Evolutionary conservation across 2,329 filamentous ascomycete species (phyloP).

Genomic region (Elsinoe ampelina): DNA sequence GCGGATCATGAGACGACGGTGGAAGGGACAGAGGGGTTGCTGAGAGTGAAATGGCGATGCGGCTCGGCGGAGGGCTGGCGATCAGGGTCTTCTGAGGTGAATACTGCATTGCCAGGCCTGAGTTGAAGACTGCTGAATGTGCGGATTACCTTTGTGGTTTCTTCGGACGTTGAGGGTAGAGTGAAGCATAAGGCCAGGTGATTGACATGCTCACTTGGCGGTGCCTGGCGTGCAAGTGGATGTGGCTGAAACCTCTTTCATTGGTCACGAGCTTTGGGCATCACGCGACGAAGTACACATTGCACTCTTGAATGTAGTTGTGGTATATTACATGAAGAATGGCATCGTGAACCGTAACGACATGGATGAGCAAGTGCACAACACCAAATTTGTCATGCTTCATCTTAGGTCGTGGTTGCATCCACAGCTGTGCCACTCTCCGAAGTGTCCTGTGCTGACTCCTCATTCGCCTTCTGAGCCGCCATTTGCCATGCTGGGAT

Average conservation of each 20-base stretch:
- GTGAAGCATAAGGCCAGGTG: not conserved
- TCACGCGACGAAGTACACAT: not conserved
- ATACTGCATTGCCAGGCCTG: not conserved
- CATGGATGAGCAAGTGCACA: too few relatives aligned
- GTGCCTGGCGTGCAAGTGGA: not conserved
- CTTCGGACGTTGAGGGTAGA: too few relatives aligned
- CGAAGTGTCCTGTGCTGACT: slow-evolving; percentile 34
- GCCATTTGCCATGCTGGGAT: slow-evolving; percentile 48
- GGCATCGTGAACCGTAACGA: not conserved
- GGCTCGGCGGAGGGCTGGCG: slow-evolving; percentile 11
- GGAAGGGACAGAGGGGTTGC: not conserved
- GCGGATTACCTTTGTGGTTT: too few relatives aligned
- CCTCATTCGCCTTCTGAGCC: slow-evolving; percentile 39
- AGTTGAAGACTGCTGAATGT: too few relatives aligned
- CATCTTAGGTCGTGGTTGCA: slow-evolving; percentile 8
- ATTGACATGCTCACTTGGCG: slow-evolving; percentile 5
- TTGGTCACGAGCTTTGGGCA: not conserved
- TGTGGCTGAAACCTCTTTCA: slow-evolving; percentile 8
- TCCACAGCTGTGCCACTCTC: slow-evolving; percentile 14
- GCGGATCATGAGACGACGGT: not conserved
- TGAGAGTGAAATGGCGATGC: not conserved
- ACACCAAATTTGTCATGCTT: not conserved
- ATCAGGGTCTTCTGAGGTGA: slow-evolving; percentile 2
- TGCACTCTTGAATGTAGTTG: not conserved
- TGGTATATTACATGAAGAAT: not conserved